Evolutionary conservation across 148 eudicot genomes (phyloP).

Genomic region (Chenopodium formosanum): DNA sequence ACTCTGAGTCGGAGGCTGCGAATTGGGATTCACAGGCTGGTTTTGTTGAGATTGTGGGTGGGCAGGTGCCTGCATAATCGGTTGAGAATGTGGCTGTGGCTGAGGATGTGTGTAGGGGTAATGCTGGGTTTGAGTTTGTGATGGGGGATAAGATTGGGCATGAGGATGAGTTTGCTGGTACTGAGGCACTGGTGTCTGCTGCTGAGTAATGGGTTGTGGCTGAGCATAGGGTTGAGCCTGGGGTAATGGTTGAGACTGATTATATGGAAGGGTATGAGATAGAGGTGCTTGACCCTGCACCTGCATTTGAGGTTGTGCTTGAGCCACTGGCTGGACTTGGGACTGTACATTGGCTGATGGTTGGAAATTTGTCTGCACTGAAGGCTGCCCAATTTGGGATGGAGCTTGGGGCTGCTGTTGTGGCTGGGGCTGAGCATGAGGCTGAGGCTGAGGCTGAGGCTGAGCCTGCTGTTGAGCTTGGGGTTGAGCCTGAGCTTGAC

Average conservation of each 20-base stretch:
- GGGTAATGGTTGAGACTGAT: constrained; percentile 38
- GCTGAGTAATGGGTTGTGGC: constrained; percentile 41
- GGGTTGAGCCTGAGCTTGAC: constrained; percentile 39
- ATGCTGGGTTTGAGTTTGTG: constrained; percentile 27
- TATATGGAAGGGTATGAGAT: constrained; percentile 36
- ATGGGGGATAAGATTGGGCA: constrained; percentile 36
- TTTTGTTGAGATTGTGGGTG: constrained; percentile 43
- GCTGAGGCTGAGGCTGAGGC: constrained; percentile 16
- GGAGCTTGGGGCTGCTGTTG: constrained; percentile 40
- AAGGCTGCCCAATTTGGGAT: constrained; percentile 26
- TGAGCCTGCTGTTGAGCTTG: constrained; percentile 35
- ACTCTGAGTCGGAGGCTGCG: constrained; percentile 44
- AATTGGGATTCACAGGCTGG: constrained; percentile 31
- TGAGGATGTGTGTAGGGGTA: constrained; percentile 36
- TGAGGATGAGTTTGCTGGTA: constrained; percentile 38
- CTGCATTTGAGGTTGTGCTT: constrained; percentile 41
- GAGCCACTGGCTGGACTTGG: constrained; percentile 35
- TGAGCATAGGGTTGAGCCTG: constrained; percentile 42
- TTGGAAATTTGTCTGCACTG: constrained; percentile 23
- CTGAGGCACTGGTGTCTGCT: constrained; percentile 39
- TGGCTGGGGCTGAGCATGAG: constrained; percentile 29
- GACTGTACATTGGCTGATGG: constrained; percentile 26
- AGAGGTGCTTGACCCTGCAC: constrained; percentile 42
- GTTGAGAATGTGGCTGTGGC: constrained; percentile 38
- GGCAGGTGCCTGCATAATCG: constrained; percentile 37